These are phyloP conservation scores for Monascus ruber DNA, from an alignment of 2,329 filamentous ascomycete genomes.

Conservation along the genomic window DNA sequence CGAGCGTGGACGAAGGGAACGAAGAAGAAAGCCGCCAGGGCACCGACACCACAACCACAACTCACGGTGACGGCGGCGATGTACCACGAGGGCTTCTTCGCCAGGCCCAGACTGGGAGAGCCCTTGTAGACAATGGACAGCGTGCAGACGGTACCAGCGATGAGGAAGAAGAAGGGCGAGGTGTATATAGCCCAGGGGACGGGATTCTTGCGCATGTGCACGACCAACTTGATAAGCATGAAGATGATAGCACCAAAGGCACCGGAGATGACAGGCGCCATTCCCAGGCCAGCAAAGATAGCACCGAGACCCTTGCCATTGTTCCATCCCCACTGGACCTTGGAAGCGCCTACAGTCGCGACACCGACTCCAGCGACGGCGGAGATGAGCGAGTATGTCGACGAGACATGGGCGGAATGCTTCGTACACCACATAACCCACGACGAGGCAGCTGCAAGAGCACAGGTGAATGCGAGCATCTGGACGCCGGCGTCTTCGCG, in stretches of 20 bases:
- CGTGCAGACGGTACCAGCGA: conserved; percentile 62
- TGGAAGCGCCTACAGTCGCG: conserved; percentile 23
- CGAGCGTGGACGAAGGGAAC: conserved; percentile 57
- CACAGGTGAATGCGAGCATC: conserved; percentile 56
- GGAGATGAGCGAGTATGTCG: conserved; percentile 40
- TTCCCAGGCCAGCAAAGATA: conserved; percentile 59
- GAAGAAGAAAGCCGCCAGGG: conserved; percentile 58
- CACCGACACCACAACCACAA: conserved; percentile 46
- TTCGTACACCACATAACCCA: conserved; percentile 76
- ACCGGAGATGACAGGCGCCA: conserved; percentile 58
- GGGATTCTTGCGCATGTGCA: conserved; percentile 61
- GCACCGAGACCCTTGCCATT: conserved; percentile 56
- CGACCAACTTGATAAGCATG: conserved; percentile 59
- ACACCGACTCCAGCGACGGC: conserved; percentile 59
- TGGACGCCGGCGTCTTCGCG: conserved; percentile 51
- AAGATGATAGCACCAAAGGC: conserved; percentile 59
- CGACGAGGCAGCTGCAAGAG: conserved; percentile 51
- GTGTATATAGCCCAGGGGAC: conserved; percentile 53
- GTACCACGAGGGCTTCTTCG: conserved; percentile 45
- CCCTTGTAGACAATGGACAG: conserved; percentile 65
- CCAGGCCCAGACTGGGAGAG: background rate
- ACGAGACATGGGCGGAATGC: conserved; percentile 50
- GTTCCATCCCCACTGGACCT: conserved; percentile 62
- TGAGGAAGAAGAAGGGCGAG: conserved; percentile 63
- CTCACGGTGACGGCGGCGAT: conserved; percentile 57